These are phyloP conservation scores for Ramularia endophylla DNA, from an alignment of 2,329 filamentous ascomycete genomes.

Conservation along the genomic window DNA sequence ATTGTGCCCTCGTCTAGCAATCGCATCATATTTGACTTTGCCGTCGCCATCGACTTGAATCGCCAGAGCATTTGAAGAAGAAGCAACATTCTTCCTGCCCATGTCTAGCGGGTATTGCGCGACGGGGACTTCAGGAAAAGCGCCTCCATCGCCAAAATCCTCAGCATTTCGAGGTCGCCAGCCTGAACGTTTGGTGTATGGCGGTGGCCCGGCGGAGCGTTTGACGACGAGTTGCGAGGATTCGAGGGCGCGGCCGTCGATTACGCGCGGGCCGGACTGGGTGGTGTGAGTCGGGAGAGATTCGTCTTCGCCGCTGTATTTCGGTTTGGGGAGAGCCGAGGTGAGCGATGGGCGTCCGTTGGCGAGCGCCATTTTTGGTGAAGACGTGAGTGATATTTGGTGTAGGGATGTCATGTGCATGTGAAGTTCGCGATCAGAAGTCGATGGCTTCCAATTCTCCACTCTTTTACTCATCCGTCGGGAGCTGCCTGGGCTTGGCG, in stretches of 20 bases:
- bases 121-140: constrained; percentile 88
- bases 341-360: constrained; percentile 53
- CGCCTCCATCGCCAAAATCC: constrained; percentile 93
- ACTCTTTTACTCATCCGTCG: too few species aligned
- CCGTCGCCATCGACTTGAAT: constrained; percentile 86
- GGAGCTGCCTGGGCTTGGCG: too few species aligned
- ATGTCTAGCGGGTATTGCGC: constrained; percentile 96
- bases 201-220: constrained; percentile 65
- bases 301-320: constrained; percentile 85
- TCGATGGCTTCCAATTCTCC: too few species aligned
- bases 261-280: constrained; percentile 73
- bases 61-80: constrained; percentile 79
- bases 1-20: constrained; percentile 81
- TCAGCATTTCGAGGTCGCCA: constrained; percentile 86
- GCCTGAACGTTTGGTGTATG: constrained; percentile 79
- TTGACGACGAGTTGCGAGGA: constrained; percentile 79
- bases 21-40: constrained; percentile 94
- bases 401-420: constrained; percentile 2
- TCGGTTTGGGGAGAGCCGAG: constrained; percentile 78
- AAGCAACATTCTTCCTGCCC: constrained; percentile 64
- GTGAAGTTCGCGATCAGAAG: too few species aligned
- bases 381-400: constrained; percentile 2
- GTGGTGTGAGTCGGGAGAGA: constrained; percentile 65
- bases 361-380: constrained; percentile 22
- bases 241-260: constrained; percentile 73